Conservation (phyloP, 129 eudicot species). For the Pulicaria dysenterica region DNA sequence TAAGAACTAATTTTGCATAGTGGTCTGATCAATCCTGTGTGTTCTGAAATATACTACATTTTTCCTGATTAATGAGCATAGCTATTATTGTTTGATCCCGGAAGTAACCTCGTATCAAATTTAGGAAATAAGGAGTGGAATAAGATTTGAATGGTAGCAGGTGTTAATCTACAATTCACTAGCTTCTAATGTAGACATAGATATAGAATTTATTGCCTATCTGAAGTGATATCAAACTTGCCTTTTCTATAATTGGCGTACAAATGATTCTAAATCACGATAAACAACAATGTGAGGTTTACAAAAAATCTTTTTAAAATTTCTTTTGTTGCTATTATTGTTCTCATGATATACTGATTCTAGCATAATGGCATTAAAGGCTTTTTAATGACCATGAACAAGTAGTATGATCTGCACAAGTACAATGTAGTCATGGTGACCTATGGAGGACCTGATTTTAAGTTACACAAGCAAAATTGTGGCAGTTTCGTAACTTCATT, state of each 20-base stretch:
- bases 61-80: background rate
- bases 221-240: background rate
- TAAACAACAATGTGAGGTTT: background rate
- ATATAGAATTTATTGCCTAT: conserved; percentile 1
- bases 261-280: background rate
- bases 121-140: too few relatives aligned
- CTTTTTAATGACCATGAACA: too few relatives aligned
- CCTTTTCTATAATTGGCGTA: background rate
- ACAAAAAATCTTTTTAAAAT: background rate
- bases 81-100: background rate
- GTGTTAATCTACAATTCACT: too few relatives aligned
- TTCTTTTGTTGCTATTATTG: too few relatives aligned
- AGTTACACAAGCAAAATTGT: too few relatives aligned
- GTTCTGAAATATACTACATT: background rate
- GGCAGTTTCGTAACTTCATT: too few relatives aligned
- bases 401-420: too few relatives aligned
- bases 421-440: too few relatives aligned
- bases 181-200: background rate
- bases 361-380: too few relatives aligned
- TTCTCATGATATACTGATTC: too few relatives aligned
- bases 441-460: too few relatives aligned
- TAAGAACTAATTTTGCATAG: background rate
- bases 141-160: too few relatives aligned
- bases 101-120: background rate
- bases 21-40: background rate